These are phyloP conservation scores for Citrus medica DNA, from an alignment of 345 rosid species.

Conservation along the genomic window DNA sequence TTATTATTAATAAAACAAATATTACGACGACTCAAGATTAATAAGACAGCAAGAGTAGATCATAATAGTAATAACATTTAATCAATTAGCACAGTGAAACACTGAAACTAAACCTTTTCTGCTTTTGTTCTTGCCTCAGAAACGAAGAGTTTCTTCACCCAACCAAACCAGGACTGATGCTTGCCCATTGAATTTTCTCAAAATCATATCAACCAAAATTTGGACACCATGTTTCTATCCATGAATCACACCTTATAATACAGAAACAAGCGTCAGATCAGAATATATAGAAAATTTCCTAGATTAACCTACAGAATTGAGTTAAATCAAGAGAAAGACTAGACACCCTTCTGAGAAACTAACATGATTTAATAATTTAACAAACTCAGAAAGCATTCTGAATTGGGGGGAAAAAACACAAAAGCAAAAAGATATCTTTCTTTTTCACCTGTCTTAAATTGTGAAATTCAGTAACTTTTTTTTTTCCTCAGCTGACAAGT, in stretches of 20 bases:
- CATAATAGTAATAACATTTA: too few relatives aligned
- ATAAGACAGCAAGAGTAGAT: background rate
- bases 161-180: constrained; percentile 56
- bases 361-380: background rate
- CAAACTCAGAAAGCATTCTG: background rate
- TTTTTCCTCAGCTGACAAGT: background rate
- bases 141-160: constrained; percentile 54
- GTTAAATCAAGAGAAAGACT: background rate
- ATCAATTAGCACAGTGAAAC: too few relatives aligned
- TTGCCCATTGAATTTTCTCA: constrained; percentile 52
- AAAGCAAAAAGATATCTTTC: background rate
- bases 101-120: constrained; percentile 43
- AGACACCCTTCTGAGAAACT: background rate
- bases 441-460: background rate
- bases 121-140: constrained; percentile 45
- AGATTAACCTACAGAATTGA: background rate
- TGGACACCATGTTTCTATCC: constrained; percentile 10
- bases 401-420: background rate
- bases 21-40: background rate
- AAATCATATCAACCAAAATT: constrained; percentile 23
- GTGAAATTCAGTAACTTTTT: background rate
- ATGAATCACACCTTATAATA: constrained; percentile 19
- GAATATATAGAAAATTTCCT: background rate
- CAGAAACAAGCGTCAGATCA: constrained; percentile 8
- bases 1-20: background rate